Evolutionary conservation across 495 filamentous ascomycete genomes (phyloP).

Genomic region (Amorphotheca resinae): DNA sequence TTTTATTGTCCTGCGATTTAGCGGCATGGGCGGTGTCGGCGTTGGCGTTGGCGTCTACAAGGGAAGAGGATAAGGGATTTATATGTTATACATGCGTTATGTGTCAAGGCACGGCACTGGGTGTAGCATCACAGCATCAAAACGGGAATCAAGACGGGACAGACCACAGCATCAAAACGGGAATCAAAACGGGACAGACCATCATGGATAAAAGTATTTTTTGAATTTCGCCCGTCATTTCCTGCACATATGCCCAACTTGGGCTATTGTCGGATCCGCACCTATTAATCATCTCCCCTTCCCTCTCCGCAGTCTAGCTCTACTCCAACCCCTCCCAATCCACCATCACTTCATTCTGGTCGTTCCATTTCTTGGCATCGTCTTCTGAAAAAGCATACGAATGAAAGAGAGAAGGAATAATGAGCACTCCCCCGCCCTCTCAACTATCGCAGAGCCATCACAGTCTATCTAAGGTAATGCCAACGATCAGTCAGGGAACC

Average conservation of each 20-base stretch:
- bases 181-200: too few species aligned
- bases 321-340: neutral
- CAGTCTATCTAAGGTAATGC: slow-evolving; percentile 22
- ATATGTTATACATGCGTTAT: too few species aligned
- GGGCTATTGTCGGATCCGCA: too few species aligned
- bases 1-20: slow-evolving; percentile 14
- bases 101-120: neutral
- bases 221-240: too few species aligned
- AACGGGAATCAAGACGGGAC: neutral
- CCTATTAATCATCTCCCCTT: neutral
- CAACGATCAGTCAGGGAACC: slow-evolving; percentile 22
- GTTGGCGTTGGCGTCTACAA: neutral
- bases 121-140: neutral
- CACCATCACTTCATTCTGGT: too few species aligned
- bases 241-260: too few species aligned
- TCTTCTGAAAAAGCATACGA: slow-evolving; percentile 11
- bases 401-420: slow-evolving; percentile 12
- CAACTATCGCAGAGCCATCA: slow-evolving; percentile 12
- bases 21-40: slow-evolving; percentile 15
- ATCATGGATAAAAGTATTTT: too few species aligned
- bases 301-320: too few species aligned
- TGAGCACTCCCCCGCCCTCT: slow-evolving; percentile 2
- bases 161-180: neutral
- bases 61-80: too few species aligned
- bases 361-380: too few species aligned